These are phyloP conservation scores for Austroboletus festivus DNA, from an alignment of 768 basidiomycete genomes.

Conservation along the genomic window DNA sequence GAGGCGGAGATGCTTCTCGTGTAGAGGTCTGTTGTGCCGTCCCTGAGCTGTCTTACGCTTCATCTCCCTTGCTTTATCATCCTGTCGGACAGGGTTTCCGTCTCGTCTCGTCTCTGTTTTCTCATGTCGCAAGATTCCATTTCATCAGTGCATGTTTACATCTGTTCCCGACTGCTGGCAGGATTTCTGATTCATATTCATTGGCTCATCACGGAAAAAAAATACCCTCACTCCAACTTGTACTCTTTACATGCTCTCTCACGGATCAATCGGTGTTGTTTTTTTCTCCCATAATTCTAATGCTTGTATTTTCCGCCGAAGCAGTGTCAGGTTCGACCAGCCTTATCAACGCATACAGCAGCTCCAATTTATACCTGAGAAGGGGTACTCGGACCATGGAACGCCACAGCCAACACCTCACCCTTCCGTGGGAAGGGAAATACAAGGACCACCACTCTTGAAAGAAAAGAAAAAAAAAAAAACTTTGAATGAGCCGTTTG, in stretches of 20 bases:
- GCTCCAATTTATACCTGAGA: neutral
- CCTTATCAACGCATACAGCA: slow-evolving; percentile 1
- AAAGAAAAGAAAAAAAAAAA: too few relatives aligned
- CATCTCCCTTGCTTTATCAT: slow-evolving; percentile 3
- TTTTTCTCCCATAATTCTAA: neutral
- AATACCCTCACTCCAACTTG: slow-evolving; percentile 22
- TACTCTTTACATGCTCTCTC: slow-evolving; percentile 16
- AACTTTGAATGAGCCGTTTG: slow-evolving; percentile 1
- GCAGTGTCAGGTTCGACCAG: neutral
- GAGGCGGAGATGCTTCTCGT: slow-evolving; percentile 59
- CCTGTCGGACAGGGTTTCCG: slow-evolving; percentile 1
- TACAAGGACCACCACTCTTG: too few relatives aligned
- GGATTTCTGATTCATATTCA: slow-evolving; percentile 14
- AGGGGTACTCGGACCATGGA: neutral
- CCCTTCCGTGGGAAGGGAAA: slow-evolving; percentile 14
- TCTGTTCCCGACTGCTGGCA: slow-evolving; percentile 20
- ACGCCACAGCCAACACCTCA: slow-evolving; percentile 18
- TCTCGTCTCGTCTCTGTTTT: neutral
- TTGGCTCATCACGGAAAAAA: slow-evolving; percentile 18
- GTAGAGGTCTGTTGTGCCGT: slow-evolving; percentile 28
- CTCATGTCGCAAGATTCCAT: slow-evolving; percentile 10
- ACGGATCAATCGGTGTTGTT: neutral
- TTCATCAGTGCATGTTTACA: slow-evolving; percentile 9
- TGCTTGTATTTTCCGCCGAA: neutral
- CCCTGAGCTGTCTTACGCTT: neutral